Base-by-base conservation (phyloP, 2,329 filamentous ascomycete genomes). In the Phyllosticta paracitricarpa region DNA sequence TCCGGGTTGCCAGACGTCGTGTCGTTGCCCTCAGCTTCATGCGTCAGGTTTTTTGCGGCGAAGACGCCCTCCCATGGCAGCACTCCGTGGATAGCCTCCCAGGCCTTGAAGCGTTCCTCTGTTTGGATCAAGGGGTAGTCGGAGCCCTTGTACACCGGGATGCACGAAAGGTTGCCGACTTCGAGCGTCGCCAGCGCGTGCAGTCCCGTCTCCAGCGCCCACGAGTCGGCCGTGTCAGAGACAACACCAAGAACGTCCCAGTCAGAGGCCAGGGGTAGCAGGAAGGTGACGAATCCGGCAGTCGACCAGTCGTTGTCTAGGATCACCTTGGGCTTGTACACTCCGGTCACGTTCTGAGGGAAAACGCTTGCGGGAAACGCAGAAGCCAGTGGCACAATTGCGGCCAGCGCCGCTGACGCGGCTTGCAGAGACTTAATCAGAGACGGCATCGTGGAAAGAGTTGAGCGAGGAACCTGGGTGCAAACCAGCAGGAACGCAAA, bases 51-150 rank as follows among this genome's bases (percentile, higher is more conserved):
- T 53, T 78, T 71, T 0, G 70, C 69, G 0, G 72, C 72, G 58
- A 80, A 81, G 1, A 71, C 77, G 2, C 10, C 79, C 78, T 66
- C 79, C 76, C 76, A 81, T 1, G 76, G 71, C 2, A 81, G 68
- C 10, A 70, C 68, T 1, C 78, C 79, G 59, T 79, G 75, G 2
- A 79, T 67, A 3, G 69, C 63, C 63, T 79, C 73, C 77, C 77
- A 81, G 4, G 75, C 71, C 58, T 75, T 71, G 67, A 79, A 77
- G 0, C 76, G 71, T 51, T 73, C 68, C 0, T 75, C 74, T 0
- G 77, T 80, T 64, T 79, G 78, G 51, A 81, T 68, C 10, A 81
- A 68, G 0, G 79, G 79, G 63, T 76, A 79, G 64, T 79, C 70
- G 57, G 77, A 66, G 10, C 79, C 79, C 28, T 76, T 71, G 63